Evolutionary conservation across 306 rosid genomes (phyloP), one percentile per base, ranked within the genome.

Genomic region (Vachellia collinsii): DNA sequence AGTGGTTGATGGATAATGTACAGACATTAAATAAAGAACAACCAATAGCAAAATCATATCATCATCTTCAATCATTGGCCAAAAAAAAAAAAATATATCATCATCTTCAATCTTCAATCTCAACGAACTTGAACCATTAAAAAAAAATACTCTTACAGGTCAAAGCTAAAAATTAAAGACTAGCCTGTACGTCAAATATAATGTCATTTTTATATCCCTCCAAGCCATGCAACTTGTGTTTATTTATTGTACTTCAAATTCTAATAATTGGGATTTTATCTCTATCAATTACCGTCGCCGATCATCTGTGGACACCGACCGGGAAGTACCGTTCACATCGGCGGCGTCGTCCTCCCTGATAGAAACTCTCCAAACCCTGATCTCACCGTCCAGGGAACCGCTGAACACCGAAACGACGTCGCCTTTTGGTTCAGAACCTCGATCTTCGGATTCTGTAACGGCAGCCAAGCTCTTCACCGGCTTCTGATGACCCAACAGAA

Each of bases 371-470:
- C 99, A 95, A 70, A 82, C 92, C 91, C 87, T 95, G 3, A 90
- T 86, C 66, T 90, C 93, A 2, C 99, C 99, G 10, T 95, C 98
- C 4, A 95, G 89, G 2, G 94, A 88, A 7, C 99, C 99, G 73
- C 96, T 92, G 44, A 88, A 86, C 11, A 95, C 82, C 0, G 92
- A 87, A 25, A 95, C 87, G 81, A 92, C 87, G 81, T 43, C 85
- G 8, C 80, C 89, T 85, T 89, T 73, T 3, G 25, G 4, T 11
- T 66, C 71, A 0, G 54, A 64, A 6, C 42, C 56, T 3, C n/a
- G n/a, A n/a, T 77, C 65, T 5, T 77, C 90, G 11, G 47, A 47
- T 3, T 87, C 89, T 7, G 20, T 42, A 46, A 90, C 75, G 0
- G 89, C 93, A 59, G 78, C 89, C 87, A 95, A 78, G 56, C 96